These are phyloP conservation scores for Sporisorium scitamineum DNA, from an alignment of 1,284 basidiomycete species.

Conservation along the genomic window DNA sequence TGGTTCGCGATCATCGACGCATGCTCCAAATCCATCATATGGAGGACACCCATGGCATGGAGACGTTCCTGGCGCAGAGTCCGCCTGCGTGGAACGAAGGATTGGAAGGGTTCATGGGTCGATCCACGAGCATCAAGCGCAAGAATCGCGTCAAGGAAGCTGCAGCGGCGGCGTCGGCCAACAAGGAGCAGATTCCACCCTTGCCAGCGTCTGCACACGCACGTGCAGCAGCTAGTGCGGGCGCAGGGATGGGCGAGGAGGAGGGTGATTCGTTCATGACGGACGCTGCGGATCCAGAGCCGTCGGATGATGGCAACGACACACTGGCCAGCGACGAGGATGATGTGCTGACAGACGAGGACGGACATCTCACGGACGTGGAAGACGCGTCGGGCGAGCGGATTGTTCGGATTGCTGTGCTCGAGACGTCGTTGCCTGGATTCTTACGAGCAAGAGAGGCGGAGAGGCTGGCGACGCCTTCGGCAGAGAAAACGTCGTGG, in stretches of 20 bases:
- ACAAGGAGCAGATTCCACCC: slow-evolving; percentile 28
- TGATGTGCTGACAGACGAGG: slow-evolving; percentile 55
- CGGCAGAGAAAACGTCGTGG: slow-evolving; percentile 45
- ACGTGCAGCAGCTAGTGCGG: slow-evolving; percentile 1
- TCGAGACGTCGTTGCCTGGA: slow-evolving; percentile 58
- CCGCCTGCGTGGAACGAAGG: slow-evolving; percentile 73
- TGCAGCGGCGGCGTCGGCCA: slow-evolving; percentile 8
- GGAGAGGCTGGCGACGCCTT: slow-evolving; percentile 37
- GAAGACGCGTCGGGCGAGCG: slow-evolving; percentile 50
- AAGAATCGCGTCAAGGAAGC: slow-evolving; percentile 31
- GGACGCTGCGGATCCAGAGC: slow-evolving; percentile 50
- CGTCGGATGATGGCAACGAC: slow-evolving; percentile 57
- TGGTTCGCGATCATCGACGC: slow-evolving; percentile 87
- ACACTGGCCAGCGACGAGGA: slow-evolving; percentile 58
- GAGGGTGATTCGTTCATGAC: slow-evolving; percentile 31
- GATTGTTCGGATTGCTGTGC: slow-evolving; percentile 47
- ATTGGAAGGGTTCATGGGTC: slow-evolving; percentile 62
- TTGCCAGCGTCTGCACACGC: slow-evolving; percentile 23
- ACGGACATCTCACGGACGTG: slow-evolving; percentile 44
- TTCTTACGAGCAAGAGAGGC: slow-evolving; percentile 39
- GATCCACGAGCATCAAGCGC: slow-evolving; percentile 55
- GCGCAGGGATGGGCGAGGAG: too few relatives aligned
- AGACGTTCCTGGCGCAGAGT: slow-evolving; percentile 72
- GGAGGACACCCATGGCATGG: slow-evolving; percentile 69
- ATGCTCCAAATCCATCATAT: slow-evolving; percentile 77